phyloP scores from a whole-genome alignment of 257 asterid genomes.

The Nicotiana knightiana region DNA sequence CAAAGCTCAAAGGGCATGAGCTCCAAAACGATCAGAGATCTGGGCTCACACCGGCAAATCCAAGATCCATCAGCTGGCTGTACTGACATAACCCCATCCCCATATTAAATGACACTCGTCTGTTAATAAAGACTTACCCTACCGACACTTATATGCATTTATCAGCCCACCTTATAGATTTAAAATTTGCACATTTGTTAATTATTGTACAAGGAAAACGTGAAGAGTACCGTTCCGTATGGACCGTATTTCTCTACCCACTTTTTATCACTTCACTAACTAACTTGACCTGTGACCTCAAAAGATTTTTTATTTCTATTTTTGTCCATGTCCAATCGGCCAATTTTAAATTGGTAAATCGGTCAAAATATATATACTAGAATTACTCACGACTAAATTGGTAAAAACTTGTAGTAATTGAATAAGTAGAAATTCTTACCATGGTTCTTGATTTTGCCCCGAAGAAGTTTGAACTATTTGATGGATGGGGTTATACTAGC shows the following conservation, averaged over 20 bases:
- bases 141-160: slow-evolving; percentile 29
- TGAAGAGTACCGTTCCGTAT: slow-evolving; percentile 34
- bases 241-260: slow-evolving; percentile 26
- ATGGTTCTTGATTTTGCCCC: not conserved
- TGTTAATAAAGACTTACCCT: slow-evolving; percentile 12
- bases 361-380: not conserved
- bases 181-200: slow-evolving; percentile 20
- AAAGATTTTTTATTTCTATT: not conserved
- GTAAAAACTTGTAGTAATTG: not conserved
- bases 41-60: slow-evolving; percentile 17
- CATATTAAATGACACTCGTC: slow-evolving; percentile 19
- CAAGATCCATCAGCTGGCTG: slow-evolving; percentile 15
- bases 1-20: not conserved
- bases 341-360: not conserved
- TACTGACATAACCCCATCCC: slow-evolving; percentile 20
- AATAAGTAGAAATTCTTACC: not conserved
- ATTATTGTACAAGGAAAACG: not conserved
- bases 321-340: not conserved
- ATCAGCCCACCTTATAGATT: slow-evolving; percentile 32
- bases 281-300: not conserved
- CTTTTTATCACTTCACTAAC: not conserved
- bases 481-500: not conserved
- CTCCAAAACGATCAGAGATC: slow-evolving; percentile 15
- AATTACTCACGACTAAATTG: not conserved
- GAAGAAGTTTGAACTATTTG: not conserved